A percentile compares a stretch with the other conserved stretches of the same genome.
Conservation (phyloP, 176 grass and related monocot species). For the Dactylis glomerata region DNA sequence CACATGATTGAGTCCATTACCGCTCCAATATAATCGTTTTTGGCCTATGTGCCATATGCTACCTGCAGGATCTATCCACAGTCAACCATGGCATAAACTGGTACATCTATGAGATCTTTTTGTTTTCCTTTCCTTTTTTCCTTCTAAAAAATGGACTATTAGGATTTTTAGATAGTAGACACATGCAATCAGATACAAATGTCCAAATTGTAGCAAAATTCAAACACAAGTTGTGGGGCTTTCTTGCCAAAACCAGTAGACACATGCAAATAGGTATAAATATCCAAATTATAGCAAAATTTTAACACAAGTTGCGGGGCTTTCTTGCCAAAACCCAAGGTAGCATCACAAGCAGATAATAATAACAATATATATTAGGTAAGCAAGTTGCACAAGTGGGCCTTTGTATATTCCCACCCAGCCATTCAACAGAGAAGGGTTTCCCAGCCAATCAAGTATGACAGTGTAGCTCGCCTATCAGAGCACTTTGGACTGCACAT, state of each 20-base stretch:
- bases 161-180: constrained; percentile 35
- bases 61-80: constrained; percentile 30
- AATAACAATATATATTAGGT: constrained; percentile 48
- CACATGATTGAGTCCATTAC: constrained; percentile 40
- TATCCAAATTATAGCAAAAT: constrained; percentile 42
- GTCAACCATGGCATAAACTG: constrained; percentile 23
- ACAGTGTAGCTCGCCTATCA: constrained; percentile 40
- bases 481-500: constrained; percentile 40
- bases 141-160: background rate
- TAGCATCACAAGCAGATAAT: constrained; percentile 43
- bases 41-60: constrained; percentile 29
- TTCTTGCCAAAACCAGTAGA: constrained; percentile 42
- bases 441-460: constrained; percentile 38
- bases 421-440: constrained; percentile 30
- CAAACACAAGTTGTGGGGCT: constrained; percentile 35
- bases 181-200: constrained; percentile 38
- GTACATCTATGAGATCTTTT: constrained; percentile 30
- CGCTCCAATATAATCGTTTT: constrained; percentile 26
- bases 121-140: background rate
- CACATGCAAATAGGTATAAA: constrained; percentile 40
- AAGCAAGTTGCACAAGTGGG: constrained; percentile 61
- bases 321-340: constrained; percentile 41
- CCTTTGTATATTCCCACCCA: constrained; percentile 38
- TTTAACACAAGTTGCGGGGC: constrained; percentile 35
- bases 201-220: constrained; percentile 43